phyloP scores from a whole-genome alignment of 805 yeast species.

The Zygoascus flipseniorum region DNA sequence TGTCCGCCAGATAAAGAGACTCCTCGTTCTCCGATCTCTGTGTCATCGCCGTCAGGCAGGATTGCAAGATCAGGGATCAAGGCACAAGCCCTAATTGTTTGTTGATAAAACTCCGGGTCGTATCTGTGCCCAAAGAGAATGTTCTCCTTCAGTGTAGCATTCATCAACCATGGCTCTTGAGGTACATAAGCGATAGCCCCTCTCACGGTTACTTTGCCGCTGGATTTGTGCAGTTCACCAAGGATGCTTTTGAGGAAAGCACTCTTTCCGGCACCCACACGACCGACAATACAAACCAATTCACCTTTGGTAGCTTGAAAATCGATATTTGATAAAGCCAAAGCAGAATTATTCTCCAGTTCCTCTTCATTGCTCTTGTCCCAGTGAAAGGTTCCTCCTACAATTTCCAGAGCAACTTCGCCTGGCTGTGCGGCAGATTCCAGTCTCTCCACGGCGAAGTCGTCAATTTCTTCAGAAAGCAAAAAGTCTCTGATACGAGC shows the following conservation, averaged over 20 bases:
- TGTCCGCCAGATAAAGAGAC: conserved; percentile 96
- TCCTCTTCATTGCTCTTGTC: conserved; percentile 8
- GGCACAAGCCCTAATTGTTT: conserved; percentile 84
- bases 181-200: conserved; percentile 79
- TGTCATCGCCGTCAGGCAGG: conserved; percentile 81
- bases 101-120: conserved; percentile 73
- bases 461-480: conserved; percentile 37
- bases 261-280: conserved; percentile 80
- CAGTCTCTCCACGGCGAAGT: conserved; percentile 27
- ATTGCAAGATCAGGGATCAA: conserved; percentile 66
- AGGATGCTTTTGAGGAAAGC: conserved; percentile 65
- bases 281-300: conserved; percentile 73
- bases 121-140: conserved; percentile 80
- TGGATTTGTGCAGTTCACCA: conserved; percentile 65
- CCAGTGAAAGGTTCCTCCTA: conserved; percentile 19
- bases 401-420: conserved; percentile 37
- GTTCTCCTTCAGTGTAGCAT: conserved; percentile 81
- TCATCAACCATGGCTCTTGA: conserved; percentile 89
- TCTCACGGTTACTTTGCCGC: conserved; percentile 56
- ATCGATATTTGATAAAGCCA: conserved; percentile 37
- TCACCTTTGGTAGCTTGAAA: conserved; percentile 63
- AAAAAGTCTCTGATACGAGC: conserved; percentile 39
- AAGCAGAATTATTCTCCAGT: conserved; percentile 40
- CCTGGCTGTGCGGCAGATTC: conserved; percentile 35
- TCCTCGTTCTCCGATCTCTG: conserved; percentile 96